These are phyloP conservation scores for Phaseolus lunatus DNA, from an alignment of 306 rosid species.

Conservation along the genomic window DNA sequence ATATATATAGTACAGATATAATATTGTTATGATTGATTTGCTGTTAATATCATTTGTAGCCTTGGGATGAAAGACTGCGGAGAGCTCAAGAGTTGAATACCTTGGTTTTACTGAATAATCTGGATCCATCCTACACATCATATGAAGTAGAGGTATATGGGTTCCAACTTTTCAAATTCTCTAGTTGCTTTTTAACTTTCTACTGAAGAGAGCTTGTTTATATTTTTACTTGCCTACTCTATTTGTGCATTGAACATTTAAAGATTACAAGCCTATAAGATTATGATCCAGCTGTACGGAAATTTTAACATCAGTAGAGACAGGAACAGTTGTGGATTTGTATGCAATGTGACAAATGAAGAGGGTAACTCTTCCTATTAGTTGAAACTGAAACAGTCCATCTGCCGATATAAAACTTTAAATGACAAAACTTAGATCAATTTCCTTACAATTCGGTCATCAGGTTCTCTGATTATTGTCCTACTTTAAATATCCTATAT, in stretches of 20 bases:
- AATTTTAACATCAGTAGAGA: slow-evolving; percentile 7
- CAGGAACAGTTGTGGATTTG: not conserved
- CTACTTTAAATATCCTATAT: not conserved
- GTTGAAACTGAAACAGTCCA: slow-evolving; percentile 4
- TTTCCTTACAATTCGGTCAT: not conserved
- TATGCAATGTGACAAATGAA: slow-evolving; percentile 4
- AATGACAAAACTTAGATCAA: not conserved
- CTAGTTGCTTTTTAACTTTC: slow-evolving; percentile 1
- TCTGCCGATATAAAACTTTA: not conserved
- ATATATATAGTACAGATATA: slow-evolving; percentile 5
- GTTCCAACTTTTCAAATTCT: slow-evolving; percentile 23
- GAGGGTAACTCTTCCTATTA: not conserved
- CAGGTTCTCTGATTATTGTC: not conserved
- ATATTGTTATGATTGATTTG: slow-evolving; percentile 7
- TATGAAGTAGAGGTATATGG: slow-evolving; percentile 61
- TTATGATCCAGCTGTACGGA: slow-evolving; percentile 8
- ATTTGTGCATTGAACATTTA: slow-evolving; percentile 14
- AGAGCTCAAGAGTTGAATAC: slow-evolving; percentile 55
- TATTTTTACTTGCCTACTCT: slow-evolving; percentile 13
- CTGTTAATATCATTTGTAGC: slow-evolving; percentile 45
- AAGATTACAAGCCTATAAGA: not conserved
- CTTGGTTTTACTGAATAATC: slow-evolving; percentile 62
- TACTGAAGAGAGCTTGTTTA: slow-evolving; percentile 3
- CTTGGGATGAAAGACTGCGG: slow-evolving; percentile 61
- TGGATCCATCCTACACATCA: slow-evolving; percentile 68